Base-by-base conservation (phyloP, 345 rosid species). In the Boechera stricta region DNA sequence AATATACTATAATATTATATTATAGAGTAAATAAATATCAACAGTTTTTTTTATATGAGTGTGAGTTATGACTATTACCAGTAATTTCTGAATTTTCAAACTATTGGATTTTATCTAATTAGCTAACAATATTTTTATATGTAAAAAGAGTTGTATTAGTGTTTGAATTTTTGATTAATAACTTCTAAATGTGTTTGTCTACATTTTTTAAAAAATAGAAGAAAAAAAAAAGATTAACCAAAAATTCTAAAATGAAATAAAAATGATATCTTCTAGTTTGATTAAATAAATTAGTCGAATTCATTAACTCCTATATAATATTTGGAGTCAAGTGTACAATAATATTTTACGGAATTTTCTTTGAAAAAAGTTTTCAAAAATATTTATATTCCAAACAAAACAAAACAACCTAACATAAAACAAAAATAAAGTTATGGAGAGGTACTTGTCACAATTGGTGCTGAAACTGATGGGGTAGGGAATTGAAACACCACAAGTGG, bases 391-490 rank as follows among this genome's bases (percentile, higher is more conserved):
- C 2, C 73, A 44, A 24, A 58, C 15, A 52, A 36, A 16, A 36
- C 48, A 45, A 33, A 42, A 21, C 29, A 28, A 28, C 6, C 1
- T 55, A 5, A 7, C 7, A 41, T 7, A 51, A 61, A 61, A 53
- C 31, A 49, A 67, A 73, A 52, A 10, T 4, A 33, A 7, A 55
- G 44, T 28, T 45, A 21, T 57, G 31, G 61, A 72, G 52, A 63
- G 56, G 61, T 77, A 86, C 92, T 11, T 81, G 51, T 56, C 41
- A 82, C 91, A 87, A 84, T 84, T 55, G 56, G 84, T 79, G 82
- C 78, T 64, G 61, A 78, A 64, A 82, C 84, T 81, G 84, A 90
- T 82, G 78, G 83, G 81, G 87, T 85, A 90, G 16, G 95, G 90
- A 69, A 90, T 16, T 45, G 48, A 65, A 69, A 88, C 77, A 3